Evolutionary conservation across 2,329 filamentous ascomycete species (phyloP).

Genomic region (Colletotrichum australisinense): DNA sequence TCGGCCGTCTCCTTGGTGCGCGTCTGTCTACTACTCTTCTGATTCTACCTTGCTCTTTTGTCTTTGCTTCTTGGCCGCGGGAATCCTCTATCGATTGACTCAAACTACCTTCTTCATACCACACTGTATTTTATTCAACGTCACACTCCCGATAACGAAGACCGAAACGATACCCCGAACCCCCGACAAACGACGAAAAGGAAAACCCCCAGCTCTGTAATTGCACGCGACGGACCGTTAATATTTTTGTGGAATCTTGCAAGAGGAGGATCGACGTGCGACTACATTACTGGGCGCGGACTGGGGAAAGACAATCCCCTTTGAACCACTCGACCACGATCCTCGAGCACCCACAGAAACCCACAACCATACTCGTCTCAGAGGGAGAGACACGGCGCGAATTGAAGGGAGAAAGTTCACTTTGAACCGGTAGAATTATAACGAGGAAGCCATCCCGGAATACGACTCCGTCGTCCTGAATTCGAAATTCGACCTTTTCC

Average conservation of each 20-base stretch:
- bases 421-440: not conserved
- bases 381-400: not conserved
- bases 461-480: not conserved
- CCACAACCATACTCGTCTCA: not conserved
- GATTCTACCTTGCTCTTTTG: not conserved
- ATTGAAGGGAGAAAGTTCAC: not conserved
- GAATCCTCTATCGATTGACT: not conserved
- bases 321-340: constrained; percentile 3
- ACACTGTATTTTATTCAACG: not conserved
- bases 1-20: not conserved
- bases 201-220: not conserved
- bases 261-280: constrained; percentile 31
- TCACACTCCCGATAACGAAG: not conserved
- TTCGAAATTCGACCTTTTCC: not conserved
- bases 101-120: not conserved
- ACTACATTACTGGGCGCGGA: constrained; percentile 5
- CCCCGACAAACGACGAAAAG: not conserved
- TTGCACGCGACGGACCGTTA: constrained; percentile 2
- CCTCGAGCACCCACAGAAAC: not conserved
- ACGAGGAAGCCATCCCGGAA: constrained; percentile 5
- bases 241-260: constrained; percentile 21
- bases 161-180: not conserved
- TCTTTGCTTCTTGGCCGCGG: not conserved
- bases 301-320: not conserved
- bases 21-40: not conserved